Evolutionary conservation across 192 early-diverging fungal genomes (phyloP).

Genomic region (Gonapodya sp.): DNA sequence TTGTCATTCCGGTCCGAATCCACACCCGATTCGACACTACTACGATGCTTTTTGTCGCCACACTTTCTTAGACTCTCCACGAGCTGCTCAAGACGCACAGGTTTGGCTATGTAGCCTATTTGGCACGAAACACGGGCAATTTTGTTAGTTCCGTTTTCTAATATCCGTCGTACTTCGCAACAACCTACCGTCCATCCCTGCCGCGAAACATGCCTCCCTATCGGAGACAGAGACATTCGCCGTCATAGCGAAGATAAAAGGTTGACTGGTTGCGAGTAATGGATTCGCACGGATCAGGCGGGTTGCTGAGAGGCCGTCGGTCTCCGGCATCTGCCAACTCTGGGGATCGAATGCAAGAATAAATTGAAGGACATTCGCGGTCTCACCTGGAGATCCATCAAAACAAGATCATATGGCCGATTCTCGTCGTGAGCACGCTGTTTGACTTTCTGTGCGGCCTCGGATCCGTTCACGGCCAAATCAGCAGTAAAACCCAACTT

Average conservation of each 20-base stretch:
- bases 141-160: too few relatives aligned
- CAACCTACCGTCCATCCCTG: slow-evolving; percentile 85
- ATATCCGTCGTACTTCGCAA: too few relatives aligned
- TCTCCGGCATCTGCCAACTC: neutral
- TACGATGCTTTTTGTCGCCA: neutral
- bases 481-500: neutral
- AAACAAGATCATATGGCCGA: neutral
- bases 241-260: slow-evolving; percentile 65
- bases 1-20: too few relatives aligned
- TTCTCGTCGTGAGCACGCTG: neutral
- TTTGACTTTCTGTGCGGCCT: neutral
- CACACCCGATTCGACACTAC: too few relatives aligned
- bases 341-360: neutral
- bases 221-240: slow-evolving; percentile 88
- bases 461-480: neutral
- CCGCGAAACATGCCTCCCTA: slow-evolving; percentile 69
- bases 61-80: slow-evolving; percentile 27
- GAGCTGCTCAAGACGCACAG: slow-evolving; percentile 34
- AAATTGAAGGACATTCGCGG: neutral
- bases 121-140: too few relatives aligned
- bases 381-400: neutral
- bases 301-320: neutral
- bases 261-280: neutral
- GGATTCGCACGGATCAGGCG: slow-evolving; percentile 1
- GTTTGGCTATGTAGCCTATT: slow-evolving; percentile 52